A percentile compares a stretch with the other conserved stretches of the same genome.
Evolutionary conservation across 208 protist species (phyloP).

Genomic region (Porcisia hertigi): DNA sequence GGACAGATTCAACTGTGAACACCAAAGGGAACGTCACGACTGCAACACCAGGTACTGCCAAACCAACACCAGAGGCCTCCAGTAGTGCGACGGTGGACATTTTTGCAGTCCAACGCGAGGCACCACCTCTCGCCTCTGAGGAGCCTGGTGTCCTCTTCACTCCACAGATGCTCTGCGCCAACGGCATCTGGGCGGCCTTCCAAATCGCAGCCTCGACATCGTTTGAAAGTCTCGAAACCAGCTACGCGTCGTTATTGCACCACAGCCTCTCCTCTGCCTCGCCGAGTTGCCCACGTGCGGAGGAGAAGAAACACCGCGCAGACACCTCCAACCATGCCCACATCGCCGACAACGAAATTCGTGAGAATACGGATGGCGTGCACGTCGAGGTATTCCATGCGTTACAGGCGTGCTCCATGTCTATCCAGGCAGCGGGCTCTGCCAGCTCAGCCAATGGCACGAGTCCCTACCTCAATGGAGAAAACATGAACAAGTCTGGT

Average conservation of each 20-base stretch:
- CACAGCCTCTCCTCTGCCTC: slow-evolving; percentile 25
- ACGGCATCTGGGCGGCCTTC: slow-evolving; percentile 33
- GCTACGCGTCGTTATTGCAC: slow-evolving; percentile 25
- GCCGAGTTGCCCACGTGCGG: neutral
- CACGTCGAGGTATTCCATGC: slow-evolving; percentile 46
- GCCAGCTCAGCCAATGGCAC: neutral
- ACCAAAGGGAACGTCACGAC: slow-evolving; percentile 10
- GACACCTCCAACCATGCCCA: slow-evolving; percentile 48
- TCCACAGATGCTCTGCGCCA: slow-evolving; percentile 36
- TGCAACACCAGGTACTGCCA: neutral
- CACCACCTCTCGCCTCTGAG: slow-evolving; percentile 35
- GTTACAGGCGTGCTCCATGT: slow-evolving; percentile 19
- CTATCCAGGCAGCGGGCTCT: neutral
- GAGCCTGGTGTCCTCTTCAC: slow-evolving; percentile 46
- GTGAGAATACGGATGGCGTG: slow-evolving; percentile 41
- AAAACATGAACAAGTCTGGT: neutral
- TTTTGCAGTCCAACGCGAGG: slow-evolving; percentile 28
- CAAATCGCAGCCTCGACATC: slow-evolving; percentile 29
- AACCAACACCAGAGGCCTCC: neutral
- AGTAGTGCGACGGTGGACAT: slow-evolving; percentile 16
- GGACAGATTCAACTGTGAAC: neutral
- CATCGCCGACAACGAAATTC: slow-evolving; percentile 45
- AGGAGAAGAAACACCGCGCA: slow-evolving; percentile 25
- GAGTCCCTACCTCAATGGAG: neutral
- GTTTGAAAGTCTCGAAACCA: slow-evolving; percentile 22